These are phyloP conservation scores for Rhododendron henanense DNA, from an alignment of 148 eudicot genomes.

Conservation along the genomic window DNA sequence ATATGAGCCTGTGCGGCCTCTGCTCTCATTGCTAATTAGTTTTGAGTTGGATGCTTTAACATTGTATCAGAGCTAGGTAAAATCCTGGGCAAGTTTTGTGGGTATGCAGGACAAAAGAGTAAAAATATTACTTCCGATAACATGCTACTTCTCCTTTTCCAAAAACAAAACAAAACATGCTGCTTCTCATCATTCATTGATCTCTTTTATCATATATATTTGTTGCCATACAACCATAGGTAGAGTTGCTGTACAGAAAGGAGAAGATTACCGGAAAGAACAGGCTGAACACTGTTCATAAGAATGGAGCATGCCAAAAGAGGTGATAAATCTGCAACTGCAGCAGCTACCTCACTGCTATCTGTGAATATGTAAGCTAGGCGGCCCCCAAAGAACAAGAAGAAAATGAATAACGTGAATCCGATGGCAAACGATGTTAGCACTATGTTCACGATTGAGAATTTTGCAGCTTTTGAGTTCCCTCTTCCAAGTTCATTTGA, in stretches of 20 bases:
- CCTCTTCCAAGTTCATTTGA: slow-evolving; percentile 53
- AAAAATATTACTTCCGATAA: too few species aligned
- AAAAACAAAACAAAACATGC: too few species aligned
- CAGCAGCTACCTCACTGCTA: slow-evolving; percentile 46
- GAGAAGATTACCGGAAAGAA: slow-evolving; percentile 51
- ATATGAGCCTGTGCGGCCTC: too few species aligned
- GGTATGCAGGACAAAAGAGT: not conserved
- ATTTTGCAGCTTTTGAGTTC: slow-evolving; percentile 34
- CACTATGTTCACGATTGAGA: slow-evolving; percentile 27
- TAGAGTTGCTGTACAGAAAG: not conserved
- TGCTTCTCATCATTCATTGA: too few species aligned
- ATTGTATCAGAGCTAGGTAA: not conserved
- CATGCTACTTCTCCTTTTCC: too few species aligned
- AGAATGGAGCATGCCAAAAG: slow-evolving; percentile 57
- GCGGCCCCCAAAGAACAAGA: slow-evolving; percentile 37
- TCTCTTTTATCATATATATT: not conserved
- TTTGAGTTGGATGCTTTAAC: too few species aligned
- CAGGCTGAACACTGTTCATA: slow-evolving; percentile 56
- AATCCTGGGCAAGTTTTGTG: not conserved
- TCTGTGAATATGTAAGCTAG: slow-evolving; percentile 66
- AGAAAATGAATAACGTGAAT: slow-evolving; percentile 27
- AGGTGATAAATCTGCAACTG: slow-evolving; percentile 55
- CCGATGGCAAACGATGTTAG: slow-evolving; percentile 35
- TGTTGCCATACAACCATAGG: not conserved
- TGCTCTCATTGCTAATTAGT: too few species aligned